Evolutionary conservation across 345 rosid species (phyloP).

Genomic region (Eucalyptus victrix): DNA sequence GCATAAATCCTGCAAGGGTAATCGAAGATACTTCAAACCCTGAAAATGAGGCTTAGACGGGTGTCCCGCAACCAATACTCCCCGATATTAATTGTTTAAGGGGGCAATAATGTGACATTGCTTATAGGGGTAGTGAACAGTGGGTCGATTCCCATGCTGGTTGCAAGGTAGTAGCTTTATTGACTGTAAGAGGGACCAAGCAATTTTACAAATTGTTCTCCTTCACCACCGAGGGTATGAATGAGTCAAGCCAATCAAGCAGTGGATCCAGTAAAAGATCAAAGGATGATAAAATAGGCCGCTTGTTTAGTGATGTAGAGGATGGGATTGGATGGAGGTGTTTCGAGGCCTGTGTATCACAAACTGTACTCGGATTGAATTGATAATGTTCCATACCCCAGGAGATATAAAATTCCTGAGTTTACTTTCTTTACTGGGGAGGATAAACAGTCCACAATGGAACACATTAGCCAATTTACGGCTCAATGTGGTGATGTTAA

Average conservation of each 20-base stretch:
- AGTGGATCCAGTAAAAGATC: not conserved
- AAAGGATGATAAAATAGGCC: not conserved
- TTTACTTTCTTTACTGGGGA: not conserved
- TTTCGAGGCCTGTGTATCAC: not conserved
- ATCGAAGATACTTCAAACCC: too few relatives aligned
- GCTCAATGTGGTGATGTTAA: not conserved
- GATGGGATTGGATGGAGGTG: not conserved
- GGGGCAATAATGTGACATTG: not conserved
- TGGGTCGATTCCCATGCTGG: not conserved
- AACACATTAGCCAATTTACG: too few relatives aligned
- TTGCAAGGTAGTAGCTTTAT: not conserved
- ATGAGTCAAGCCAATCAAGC: not conserved
- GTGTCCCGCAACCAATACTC: too few relatives aligned
- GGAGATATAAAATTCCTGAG: not conserved
- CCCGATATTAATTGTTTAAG: not conserved
- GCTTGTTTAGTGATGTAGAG: not conserved
- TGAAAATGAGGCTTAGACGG: too few relatives aligned
- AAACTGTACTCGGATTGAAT: too few relatives aligned
- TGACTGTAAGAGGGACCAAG: not conserved
- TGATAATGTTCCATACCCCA: not conserved
- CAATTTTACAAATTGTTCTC: not conserved
- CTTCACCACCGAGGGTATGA: not conserved
- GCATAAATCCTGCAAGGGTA: not conserved
- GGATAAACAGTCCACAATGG: not conserved
- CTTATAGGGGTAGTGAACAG: fast-evolving